Conservation (phyloP, 2,329 filamentous ascomycete genomes). For the Aspergillus fijiensis region DNA sequence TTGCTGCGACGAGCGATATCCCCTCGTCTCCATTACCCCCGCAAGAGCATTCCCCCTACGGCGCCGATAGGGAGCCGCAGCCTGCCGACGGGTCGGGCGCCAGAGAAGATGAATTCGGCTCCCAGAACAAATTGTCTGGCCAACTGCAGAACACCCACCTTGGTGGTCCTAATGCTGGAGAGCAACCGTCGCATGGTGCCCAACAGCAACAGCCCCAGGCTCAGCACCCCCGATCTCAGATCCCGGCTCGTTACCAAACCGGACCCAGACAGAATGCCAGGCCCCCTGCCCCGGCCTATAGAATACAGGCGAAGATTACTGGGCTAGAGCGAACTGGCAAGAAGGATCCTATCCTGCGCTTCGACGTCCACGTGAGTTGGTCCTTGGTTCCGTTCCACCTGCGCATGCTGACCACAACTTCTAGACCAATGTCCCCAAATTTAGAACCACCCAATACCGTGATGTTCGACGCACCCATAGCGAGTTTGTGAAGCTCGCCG, state of each 20-base stretch:
- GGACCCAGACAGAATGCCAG: constrained; percentile 37
- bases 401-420: constrained; percentile 5
- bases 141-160: constrained; percentile 43
- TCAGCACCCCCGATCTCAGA: constrained; percentile 42
- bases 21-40: constrained; percentile 44
- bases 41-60: constrained; percentile 37
- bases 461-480: constrained; percentile 94
- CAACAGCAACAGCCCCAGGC: constrained; percentile 37
- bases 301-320: constrained; percentile 91
- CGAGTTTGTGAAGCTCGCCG: constrained; percentile 93
- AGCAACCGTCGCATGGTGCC: constrained; percentile 37
- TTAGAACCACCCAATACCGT: constrained; percentile 95
- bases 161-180: constrained; percentile 38
- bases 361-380: constrained; percentile 85
- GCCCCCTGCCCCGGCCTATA: constrained; percentile 67
- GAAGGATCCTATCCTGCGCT: constrained; percentile 91
- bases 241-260: constrained; percentile 51
- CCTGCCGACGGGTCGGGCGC: constrained; percentile 18
- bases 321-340: constrained; percentile 88
- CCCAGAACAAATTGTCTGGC: constrained; percentile 48
- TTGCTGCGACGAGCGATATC: constrained; percentile 38
- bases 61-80: constrained; percentile 23
- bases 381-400: not conserved
- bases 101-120: constrained; percentile 30
- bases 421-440: constrained; percentile 97